Evolutionary conservation across 768 basidiomycete genomes (phyloP).

Genomic region (Pleurotus ostreatus): DNA sequence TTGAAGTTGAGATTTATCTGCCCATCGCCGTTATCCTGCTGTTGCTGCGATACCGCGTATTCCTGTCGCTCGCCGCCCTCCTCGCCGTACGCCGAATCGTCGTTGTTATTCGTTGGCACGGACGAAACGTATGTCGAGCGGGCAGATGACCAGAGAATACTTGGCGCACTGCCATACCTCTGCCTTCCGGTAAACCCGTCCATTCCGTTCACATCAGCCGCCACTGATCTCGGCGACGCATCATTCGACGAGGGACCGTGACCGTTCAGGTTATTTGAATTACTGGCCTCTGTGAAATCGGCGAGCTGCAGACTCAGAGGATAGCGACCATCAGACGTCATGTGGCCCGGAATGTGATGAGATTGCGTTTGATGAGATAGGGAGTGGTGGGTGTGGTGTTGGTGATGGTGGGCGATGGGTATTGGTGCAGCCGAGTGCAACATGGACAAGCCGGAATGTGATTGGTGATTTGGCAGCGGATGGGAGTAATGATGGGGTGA

Average conservation of each 20-base stretch:
- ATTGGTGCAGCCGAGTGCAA: slow-evolving; percentile 1
- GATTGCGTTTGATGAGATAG: not conserved
- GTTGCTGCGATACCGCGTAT: not conserved
- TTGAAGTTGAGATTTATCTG: not conserved
- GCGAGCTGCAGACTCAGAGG: not conserved
- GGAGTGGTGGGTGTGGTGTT: not conserved
- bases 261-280: not conserved
- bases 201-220: not conserved
- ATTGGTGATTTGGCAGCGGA: not conserved
- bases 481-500: slow-evolving; percentile 2
- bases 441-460: not conserved
- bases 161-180: slow-evolving; percentile 4
- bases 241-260: not conserved
- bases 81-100: not conserved
- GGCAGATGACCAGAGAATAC: slow-evolving; percentile 4
- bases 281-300: not conserved
- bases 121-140: not conserved
- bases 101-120: too few species aligned
- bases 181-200: slow-evolving; percentile 3
- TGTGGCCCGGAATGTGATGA: not conserved
- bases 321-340: not conserved
- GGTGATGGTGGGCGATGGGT: slow-evolving; percentile 5
- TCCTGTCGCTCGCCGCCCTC: not conserved
- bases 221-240: not conserved
- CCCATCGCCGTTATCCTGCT: not conserved